Evolutionary conservation across 2,329 filamentous ascomycete genomes (phyloP), one percentile per base, ranked within the genome.

Genomic region (Amauroascus verrucosus): DNA sequence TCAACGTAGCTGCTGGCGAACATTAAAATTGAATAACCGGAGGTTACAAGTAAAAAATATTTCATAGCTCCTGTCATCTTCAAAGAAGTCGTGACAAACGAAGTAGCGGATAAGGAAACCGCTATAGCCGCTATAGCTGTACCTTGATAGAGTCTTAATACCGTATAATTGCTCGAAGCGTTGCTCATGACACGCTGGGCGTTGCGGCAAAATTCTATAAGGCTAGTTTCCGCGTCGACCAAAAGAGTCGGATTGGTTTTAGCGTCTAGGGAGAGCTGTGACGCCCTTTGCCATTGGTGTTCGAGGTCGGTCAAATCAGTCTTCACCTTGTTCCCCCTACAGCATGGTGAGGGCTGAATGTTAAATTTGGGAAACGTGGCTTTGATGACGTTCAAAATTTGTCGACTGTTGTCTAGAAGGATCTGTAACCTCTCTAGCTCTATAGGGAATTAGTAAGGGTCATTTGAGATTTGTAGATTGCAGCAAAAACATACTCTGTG

Each of bases 1-100:
- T 98, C 93, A 1, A 98, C 88, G 67, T 93, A 98, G 64, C 90
- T 97, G 66, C 88, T 95, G 8, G 90, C 91, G 70, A 97, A 97
- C 90, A 97, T 97, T 82, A 96, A 94, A 35, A 81, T 67, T 1
- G 84, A 82, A 64, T 97, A 95, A 0, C 78, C 68, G 0, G 83
- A 46, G 0, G 78, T 78, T 28, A 82, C 72, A 1, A 77, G 57
- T 2, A 72, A 59, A 48, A 86, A 72, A 2, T 71, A 69, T 3
- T 62, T 20, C 2, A 63, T 61, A 16, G 66, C 55, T 30, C 60
- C 55, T 59, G 16, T 65, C 59, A 66, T 47, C 52, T 61, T 67
- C 32, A 30, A 61, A 53, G 61, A 26, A 26, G 24, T 8, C 13
- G 60, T 35, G 70, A 63, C 48, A 55, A 61, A 61, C 37, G 63